Base-by-base conservation (phyloP, 2,329 filamentous ascomycete species). In the Xylariaceae sp. region DNA sequence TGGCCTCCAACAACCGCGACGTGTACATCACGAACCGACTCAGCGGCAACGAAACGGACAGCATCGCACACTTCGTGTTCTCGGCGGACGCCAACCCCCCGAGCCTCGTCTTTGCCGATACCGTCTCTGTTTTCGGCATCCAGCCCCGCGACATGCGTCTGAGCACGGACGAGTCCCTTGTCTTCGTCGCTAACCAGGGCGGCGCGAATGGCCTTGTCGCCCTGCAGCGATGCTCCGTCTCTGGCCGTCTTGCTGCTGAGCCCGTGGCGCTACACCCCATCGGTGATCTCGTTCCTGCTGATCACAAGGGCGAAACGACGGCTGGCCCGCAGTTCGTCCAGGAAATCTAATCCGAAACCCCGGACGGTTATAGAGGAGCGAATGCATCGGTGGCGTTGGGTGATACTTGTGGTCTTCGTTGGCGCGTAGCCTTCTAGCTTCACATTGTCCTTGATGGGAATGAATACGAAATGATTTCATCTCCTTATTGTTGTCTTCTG, bases 11-110 rank as follows among this genome's bases (percentile, higher is more conserved):
- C 56, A 60, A 59, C 52, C 55, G 54, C 47, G 59, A 72, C 55
- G 49, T 74, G 13, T 74, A 74, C 55, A 62, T 74, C 36, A 70
- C 69, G 26, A 75, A 75, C 62, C 69, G 72, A 3, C 47, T 72
- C 17, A 67, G 63, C 1, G 69, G 67, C 37, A 62, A 64, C 48
- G 48, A 47, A 3, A 65, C 64, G 7, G 72, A 75, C 57, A 68
- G 58, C 50, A 65, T 75, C 50, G 62, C 68, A 5, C 67, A 68
- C 54, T 72, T 74, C 49, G 47, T 66, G 29, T 52, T 57, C 34
- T 39, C 53, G 31, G 28, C 34, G 7, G 16, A 28, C 15, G 38
- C 13, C n/a, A n/a, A n/a, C n/a, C n/a, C n/a, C 11, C 3, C 34
- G 2, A 24, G 24, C 11, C 50, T 55, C 36, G 44, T 40, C 31